Conservation (phyloP, 2,329 filamentous ascomycete genomes). For the Beauveria medogensis region DNA sequence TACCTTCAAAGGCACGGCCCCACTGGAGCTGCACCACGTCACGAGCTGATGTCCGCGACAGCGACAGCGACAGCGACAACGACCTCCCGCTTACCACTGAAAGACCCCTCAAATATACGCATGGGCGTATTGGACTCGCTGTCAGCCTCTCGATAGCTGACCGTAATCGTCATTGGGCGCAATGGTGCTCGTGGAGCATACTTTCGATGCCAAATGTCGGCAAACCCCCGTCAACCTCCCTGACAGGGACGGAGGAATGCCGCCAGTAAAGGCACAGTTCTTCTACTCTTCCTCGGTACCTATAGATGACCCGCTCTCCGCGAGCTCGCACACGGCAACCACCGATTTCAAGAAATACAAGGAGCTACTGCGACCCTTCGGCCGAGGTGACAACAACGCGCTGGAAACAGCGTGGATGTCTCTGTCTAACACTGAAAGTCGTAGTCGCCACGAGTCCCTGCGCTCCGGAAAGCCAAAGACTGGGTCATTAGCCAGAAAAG, state of each 20-base stretch:
- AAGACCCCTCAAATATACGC: not conserved
- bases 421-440: conserved; percentile 43
- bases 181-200: conserved; percentile 35
- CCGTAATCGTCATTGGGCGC: not conserved
- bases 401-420: conserved; percentile 71
- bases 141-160: conserved; percentile 4
- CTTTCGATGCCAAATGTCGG: conserved; percentile 52
- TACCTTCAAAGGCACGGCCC: not conserved
- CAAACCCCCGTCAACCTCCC: conserved; percentile 38
- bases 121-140: not conserved
- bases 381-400: conserved; percentile 67
- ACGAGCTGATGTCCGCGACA: not conserved
- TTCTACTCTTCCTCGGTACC: conserved; percentile 78
- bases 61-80: not conserved
- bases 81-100: not conserved
- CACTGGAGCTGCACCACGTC: not conserved
- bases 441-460: conserved; percentile 36
- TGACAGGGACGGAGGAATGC: conserved; percentile 38
- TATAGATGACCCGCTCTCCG: conserved; percentile 81
- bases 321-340: conserved; percentile 43
- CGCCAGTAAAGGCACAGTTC: conserved; percentile 62
- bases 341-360: conserved; percentile 45
- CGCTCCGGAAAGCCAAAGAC: conserved; percentile 11
- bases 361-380: conserved; percentile 67
- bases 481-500: conserved; percentile 24